Conservation (phyloP, 2,329 filamentous ascomycete genomes). For the Venturia carpophila region DNA sequence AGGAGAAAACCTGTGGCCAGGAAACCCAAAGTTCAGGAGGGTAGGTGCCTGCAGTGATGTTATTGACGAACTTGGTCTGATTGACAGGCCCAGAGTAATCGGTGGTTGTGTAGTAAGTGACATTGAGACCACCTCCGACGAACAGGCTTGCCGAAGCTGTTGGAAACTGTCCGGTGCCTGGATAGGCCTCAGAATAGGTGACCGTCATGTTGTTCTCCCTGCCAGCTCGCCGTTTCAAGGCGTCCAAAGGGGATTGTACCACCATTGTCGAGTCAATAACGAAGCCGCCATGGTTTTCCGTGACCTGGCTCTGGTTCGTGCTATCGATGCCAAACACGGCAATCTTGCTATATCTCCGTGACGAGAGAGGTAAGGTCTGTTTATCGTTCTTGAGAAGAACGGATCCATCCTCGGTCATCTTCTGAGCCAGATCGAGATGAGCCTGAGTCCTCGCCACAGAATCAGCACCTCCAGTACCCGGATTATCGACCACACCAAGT, state of each 20-base stretch:
- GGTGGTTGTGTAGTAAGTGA: not conserved
- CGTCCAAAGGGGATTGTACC: not conserved
- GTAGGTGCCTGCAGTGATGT: not conserved
- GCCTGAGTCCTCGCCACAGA: not conserved
- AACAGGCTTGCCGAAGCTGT: not conserved
- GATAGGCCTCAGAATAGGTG: not conserved
- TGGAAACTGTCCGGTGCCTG: not conserved
- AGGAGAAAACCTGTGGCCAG: not conserved
- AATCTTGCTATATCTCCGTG: not conserved
- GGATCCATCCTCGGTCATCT: not conserved
- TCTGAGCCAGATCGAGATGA: not conserved
- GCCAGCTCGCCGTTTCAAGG: not conserved
- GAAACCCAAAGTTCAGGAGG: not conserved
- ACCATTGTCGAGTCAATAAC: not conserved
- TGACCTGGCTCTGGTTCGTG: not conserved
- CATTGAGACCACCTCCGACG: not conserved
- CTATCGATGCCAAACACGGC: not conserved
- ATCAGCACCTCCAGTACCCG: not conserved
- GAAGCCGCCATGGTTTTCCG: not conserved
- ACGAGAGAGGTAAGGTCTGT: slow-evolving; percentile 46
- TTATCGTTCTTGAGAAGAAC: slow-evolving; percentile 68
- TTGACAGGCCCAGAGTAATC: not conserved
- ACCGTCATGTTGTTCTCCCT: not conserved
- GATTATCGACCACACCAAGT: not conserved
- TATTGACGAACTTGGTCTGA: not conserved